Evolutionary conservation across 305 asterid species (phyloP), one percentile per base, ranked within the genome.

Genomic region (Fraxinus velutina): DNA sequence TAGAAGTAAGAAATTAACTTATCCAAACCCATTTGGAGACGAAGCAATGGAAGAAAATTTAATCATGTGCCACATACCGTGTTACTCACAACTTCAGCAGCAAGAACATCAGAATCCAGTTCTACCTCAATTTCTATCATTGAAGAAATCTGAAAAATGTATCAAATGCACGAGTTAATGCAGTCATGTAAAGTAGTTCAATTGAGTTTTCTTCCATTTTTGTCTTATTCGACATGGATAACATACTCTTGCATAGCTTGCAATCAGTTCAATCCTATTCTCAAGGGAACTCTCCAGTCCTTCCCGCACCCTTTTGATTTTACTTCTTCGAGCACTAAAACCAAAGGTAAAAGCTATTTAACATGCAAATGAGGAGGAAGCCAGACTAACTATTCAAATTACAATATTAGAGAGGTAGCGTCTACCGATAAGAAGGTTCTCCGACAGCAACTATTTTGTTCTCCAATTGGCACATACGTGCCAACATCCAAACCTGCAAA

Each of bases 71-170:
- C 72, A 73, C 87, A 64, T 86, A 95, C 99, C 76, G 86, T 86
- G 82, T 89, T 92, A 86, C 92, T 89, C 78, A 87, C 97, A 39
- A 92, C 89, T 90, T 96, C 99, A 66, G 98, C 97, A 62, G 99
- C 97, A 86, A 90, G 89, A 85, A 94, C 99, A 75, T 94, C 98
- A 62, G 92, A 83, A 83, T 96, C 97, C 90, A 96, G 86, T 86
- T 96, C 97, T 62, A 96, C 95, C 89, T 96, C 99, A 62, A 96
- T 96, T 88, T 94, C 97, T 82, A 96, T 96, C 90, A 96, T 96
- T 57, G 98, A 96, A 73, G 97, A 94, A 3, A 96, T 94, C 98
- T 96, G 91, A 78, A 88, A 89, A 71, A 47, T 15, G 50, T 71
- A 77, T 77, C 47, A 2, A 2, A 29, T 66, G 78, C 66, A 21